Conservation (phyloP, 202 grass and related monocot genomes). For the Zoysia matrella region DNA sequence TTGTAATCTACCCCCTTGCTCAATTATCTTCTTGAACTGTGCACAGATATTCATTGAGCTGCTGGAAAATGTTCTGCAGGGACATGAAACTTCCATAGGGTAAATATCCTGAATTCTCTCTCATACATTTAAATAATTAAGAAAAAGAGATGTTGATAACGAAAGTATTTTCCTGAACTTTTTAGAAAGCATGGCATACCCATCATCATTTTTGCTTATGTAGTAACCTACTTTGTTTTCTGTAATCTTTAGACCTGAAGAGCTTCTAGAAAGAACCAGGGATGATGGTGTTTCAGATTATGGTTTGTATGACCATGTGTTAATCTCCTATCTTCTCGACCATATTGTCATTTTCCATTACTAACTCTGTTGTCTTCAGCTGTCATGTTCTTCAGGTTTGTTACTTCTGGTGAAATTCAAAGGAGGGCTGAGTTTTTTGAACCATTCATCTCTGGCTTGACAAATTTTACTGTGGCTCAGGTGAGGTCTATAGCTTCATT, state of each 20-base stretch:
- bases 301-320: constrained; percentile 64
- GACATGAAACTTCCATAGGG: constrained; percentile 73
- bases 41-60: constrained; percentile 83
- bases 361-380: constrained; percentile 54
- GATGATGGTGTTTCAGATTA: constrained; percentile 80
- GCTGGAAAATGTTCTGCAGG: constrained; percentile 82
- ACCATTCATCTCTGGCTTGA: constrained; percentile 85
- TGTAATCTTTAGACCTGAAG: constrained; percentile 66
- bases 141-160: constrained; percentile 4
- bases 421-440: constrained; percentile 88
- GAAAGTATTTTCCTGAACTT: background rate
- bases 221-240: constrained; percentile 53
- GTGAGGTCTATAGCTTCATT: constrained; percentile 45
- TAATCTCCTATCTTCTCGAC: constrained; percentile 23
- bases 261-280: constrained; percentile 81
- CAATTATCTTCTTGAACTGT: constrained; percentile 27
- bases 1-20: constrained; percentile 16
- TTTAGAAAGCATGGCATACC: constrained; percentile 19
- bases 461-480: constrained; percentile 69
- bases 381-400: constrained; percentile 99
- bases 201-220: constrained; percentile 38
- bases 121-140: constrained; percentile 13
- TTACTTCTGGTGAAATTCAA: constrained; percentile 89
- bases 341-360: constrained; percentile 2
- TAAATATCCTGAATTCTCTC: constrained; percentile 45